Conservation (phyloP, 1,284 basidiomycete genomes). For the Ceratobasidium sp. region DNA sequence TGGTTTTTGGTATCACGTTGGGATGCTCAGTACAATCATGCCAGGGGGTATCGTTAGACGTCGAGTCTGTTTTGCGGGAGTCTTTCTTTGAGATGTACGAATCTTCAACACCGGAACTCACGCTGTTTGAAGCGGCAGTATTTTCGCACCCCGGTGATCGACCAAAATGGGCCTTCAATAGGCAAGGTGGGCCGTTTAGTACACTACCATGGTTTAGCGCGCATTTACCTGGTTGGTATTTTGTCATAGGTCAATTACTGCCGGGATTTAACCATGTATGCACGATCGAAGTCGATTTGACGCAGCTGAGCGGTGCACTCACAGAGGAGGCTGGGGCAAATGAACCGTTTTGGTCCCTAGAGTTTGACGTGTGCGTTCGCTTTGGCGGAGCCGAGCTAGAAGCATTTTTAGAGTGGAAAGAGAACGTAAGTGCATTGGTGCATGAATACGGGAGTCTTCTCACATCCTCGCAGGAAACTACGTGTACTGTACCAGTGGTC, state of each 20-base stretch:
- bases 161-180: too few relatives aligned
- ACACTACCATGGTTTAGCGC: background rate
- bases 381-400: constrained; percentile 19
- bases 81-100: too few relatives aligned
- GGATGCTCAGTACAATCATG: too few relatives aligned
- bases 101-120: too few relatives aligned
- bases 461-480: too few relatives aligned
- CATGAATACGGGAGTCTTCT: background rate
- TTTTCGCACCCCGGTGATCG: too few relatives aligned
- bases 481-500: too few relatives aligned
- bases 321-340: background rate
- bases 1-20: too few relatives aligned
- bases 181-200: constrained; percentile 10
- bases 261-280: constrained; percentile 15
- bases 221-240: background rate
- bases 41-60: too few relatives aligned
- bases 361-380: constrained; percentile 16
- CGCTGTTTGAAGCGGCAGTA: too few relatives aligned
- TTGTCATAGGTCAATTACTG: background rate
- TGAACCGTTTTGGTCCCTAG: background rate
- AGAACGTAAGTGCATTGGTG: background rate
- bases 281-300: constrained; percentile 11
- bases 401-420: constrained; percentile 18
- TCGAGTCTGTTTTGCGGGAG: too few relatives aligned
- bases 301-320: background rate